Percentiles rank a stretch among this genome's conserved stretches.
These are phyloP conservation scores for Gymnopilus dilepis DNA, from an alignment of 768 basidiomycete genomes.

Conservation along the genomic window DNA sequence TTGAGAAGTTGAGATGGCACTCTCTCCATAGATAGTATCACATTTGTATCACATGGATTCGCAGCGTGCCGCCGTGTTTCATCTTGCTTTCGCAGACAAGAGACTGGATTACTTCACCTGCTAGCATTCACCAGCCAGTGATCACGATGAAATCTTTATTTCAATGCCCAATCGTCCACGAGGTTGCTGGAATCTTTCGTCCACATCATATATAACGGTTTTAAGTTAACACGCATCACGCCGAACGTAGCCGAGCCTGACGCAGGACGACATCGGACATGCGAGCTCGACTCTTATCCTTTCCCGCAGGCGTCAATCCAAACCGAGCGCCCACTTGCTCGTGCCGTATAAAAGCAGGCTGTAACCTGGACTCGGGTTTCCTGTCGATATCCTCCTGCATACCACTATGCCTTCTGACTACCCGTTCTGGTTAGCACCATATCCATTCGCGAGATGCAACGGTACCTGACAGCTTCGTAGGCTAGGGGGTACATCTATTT, in stretches of 20 bases:
- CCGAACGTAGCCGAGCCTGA: slow-evolving; percentile 17
- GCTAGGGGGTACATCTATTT: slow-evolving; percentile 65
- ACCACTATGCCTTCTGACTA: slow-evolving; percentile 42
- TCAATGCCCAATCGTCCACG: not conserved
- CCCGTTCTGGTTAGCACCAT: slow-evolving; percentile 53
- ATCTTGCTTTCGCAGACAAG: not conserved
- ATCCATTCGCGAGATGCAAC: not conserved
- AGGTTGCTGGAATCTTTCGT: not conserved
- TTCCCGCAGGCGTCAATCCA: slow-evolving; percentile 15
- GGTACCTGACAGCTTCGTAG: slow-evolving; percentile 35
- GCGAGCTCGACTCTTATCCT: slow-evolving; percentile 10
- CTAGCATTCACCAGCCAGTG: not conserved
- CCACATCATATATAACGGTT: not conserved
- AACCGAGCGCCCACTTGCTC: not conserved
- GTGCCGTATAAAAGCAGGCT: not conserved
- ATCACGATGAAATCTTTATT: not conserved
- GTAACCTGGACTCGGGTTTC: not conserved
- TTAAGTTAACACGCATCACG: slow-evolving; percentile 8
- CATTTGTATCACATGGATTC: not conserved
- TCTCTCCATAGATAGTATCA: too few species aligned
- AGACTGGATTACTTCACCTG: not conserved
- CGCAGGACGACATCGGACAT: slow-evolving; percentile 5
- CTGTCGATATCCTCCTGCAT: not conserved
- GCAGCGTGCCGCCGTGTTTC: not conserved
- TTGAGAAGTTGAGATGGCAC: too few species aligned